Evolutionary conservation across 1,139 yeast species (phyloP).

Genomic region (Blastobotrys indianensis): DNA sequence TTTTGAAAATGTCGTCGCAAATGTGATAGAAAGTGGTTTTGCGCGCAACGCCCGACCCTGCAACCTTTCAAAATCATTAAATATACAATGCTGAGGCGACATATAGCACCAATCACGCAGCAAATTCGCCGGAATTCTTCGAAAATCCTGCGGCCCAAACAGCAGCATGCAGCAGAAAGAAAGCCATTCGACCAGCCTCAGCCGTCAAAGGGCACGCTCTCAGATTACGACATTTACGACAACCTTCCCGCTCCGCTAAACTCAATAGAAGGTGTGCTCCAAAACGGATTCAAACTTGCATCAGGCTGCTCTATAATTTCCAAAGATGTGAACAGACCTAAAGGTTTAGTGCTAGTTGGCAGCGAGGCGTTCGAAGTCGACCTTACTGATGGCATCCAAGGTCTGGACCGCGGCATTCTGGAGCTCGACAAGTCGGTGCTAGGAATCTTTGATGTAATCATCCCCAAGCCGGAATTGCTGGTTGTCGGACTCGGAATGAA

Average conservation of each 20-base stretch:
- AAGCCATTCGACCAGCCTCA: constrained; percentile 12
- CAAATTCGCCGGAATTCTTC: constrained; percentile 1
- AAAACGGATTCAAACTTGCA: constrained; percentile 43
- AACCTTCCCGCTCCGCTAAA: constrained; percentile 32
- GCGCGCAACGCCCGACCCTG: too few species aligned
- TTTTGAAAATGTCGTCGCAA: background rate
- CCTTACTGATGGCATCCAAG: constrained; percentile 33
- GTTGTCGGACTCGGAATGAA: constrained; percentile 64
- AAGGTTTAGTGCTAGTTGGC: constrained; percentile 55
- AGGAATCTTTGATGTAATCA: constrained; percentile 48
- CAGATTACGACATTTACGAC: constrained; percentile 33
- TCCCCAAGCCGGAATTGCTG: constrained; percentile 74
- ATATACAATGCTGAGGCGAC: too few species aligned
- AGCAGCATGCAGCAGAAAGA: constrained; percentile 10
- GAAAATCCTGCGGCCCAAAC: constrained; percentile 10
- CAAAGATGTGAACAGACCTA: constrained; percentile 44
- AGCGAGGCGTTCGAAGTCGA: constrained; percentile 60
- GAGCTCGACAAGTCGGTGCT: constrained; percentile 38
- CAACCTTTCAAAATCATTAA: too few species aligned
- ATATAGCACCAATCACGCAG: background rate
- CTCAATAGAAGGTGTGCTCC: constrained; percentile 42
- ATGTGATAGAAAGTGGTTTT: background rate
- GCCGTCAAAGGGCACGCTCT: constrained; percentile 22
- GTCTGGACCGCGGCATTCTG: constrained; percentile 35
- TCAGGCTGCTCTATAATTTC: constrained; percentile 42